Base-by-base conservation (phyloP, 768 basidiomycete genomes). In the Naganishia vaughanmartiniae region DNA sequence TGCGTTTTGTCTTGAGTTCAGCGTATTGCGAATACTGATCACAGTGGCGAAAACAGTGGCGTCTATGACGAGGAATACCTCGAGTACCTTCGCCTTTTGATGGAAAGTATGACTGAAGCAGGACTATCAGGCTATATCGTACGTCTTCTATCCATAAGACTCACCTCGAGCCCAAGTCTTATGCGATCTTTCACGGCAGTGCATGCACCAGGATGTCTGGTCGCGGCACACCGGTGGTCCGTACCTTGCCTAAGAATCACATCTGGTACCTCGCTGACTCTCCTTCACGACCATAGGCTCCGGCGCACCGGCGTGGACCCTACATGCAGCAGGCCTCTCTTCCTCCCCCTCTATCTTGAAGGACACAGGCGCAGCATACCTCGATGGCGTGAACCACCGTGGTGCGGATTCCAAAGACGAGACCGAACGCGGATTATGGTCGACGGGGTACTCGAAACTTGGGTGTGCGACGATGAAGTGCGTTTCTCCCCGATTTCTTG, bases 301-400 rank as follows among this genome's bases (percentile, higher is more conserved):
- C 0, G 95, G 96, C 0, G 94, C 95, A 0, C 96, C 96, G 0
- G 92, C 91, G 2, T 99, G 96, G 95, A 96, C 93, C 0, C 83
- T 98, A 0, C 89, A 92, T 70, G 81, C 86, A 12, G 89, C 88
- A 11, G 96, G 95, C 0, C 82, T 96, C 0, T 72, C 73, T 14
- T 70, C 76, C 48, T 76, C 78, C 48, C 76, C 78, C 4, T 83
- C 86, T 48, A 86, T 86, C 0, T 83, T 98, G 3, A 92, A 94
- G 73, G 87, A 89, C 67, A 87, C 89, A 0, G 90, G 89, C 0
- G 90, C 93, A 0, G 95, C 93, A 0, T 97, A 94, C 88, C 82
- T 95, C 0, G 83, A 85, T 48, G 93, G 93, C 1, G 87, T 92
- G 39, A 86, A 86, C 70, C 87, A 89, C 60, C 88, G 89, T 42